Percentiles rank a stretch among this genome's conserved stretches.
These are phyloP conservation scores for Ceratocystis cubensis DNA, from an alignment of 2,329 filamentous ascomycete genomes.

Conservation along the genomic window DNA sequence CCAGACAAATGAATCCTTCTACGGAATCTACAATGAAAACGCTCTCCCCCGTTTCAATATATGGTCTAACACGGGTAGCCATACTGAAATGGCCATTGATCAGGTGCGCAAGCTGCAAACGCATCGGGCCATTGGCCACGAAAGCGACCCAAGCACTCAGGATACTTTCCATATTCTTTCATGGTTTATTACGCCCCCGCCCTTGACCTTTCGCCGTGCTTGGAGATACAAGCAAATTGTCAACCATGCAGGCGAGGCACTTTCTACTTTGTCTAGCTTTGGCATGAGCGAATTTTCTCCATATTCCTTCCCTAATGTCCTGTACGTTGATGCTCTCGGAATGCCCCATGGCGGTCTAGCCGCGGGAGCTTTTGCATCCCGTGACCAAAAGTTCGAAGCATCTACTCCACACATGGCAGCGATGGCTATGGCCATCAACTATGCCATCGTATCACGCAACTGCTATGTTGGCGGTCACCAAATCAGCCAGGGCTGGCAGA, in stretches of 20 bases:
- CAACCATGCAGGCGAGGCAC: slow-evolving; percentile 13
- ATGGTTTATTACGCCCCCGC: slow-evolving; percentile 13
- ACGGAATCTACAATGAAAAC: slow-evolving; percentile 11
- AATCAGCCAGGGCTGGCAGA: neutral
- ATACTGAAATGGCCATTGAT: slow-evolving; percentile 13
- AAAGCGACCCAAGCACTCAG: slow-evolving; percentile 7
- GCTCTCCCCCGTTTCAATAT: slow-evolving; percentile 9
- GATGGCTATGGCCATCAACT: slow-evolving; percentile 20
- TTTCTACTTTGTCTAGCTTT: slow-evolving; percentile 19
- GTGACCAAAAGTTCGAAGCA: slow-evolving; percentile 13
- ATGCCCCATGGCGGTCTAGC: slow-evolving; percentile 14
- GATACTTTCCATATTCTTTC: slow-evolving; percentile 15
- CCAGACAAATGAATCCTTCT: slow-evolving; percentile 2
- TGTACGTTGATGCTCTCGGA: slow-evolving; percentile 20
- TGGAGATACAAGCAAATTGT: slow-evolving; percentile 10
- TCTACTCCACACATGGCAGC: slow-evolving; percentile 18
- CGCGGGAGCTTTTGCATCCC: slow-evolving; percentile 9
- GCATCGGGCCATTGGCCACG: slow-evolving; percentile 12
- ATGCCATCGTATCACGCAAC: slow-evolving; percentile 18
- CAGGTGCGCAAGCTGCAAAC: slow-evolving; percentile 15
- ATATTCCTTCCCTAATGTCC: slow-evolving; percentile 21
- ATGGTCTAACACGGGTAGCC: slow-evolving; percentile 11
- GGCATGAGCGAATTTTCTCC: slow-evolving; percentile 19
- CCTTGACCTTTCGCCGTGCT: slow-evolving; percentile 5
- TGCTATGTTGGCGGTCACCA: slow-evolving; percentile 18